These are phyloP conservation scores for Carex sylvatica DNA, from an alignment of 202 grass and related monocot genomes.

Conservation along the genomic window DNA sequence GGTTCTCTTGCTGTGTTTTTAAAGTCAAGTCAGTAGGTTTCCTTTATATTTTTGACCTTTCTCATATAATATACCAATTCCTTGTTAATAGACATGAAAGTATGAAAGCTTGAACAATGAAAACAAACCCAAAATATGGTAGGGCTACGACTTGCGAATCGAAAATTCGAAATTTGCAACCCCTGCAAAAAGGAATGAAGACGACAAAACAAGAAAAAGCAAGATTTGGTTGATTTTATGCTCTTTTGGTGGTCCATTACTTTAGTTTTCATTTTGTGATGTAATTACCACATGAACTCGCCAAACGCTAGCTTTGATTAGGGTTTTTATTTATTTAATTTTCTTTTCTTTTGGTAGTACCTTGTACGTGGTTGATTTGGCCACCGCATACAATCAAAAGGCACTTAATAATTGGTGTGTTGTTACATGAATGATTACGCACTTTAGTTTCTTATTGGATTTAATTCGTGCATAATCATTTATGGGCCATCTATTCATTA, in stretches of 20 bases:
- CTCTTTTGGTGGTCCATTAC: slow-evolving; percentile 15
- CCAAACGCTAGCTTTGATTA: not conserved
- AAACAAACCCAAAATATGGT: not conserved
- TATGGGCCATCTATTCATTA: not conserved
- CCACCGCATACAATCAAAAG: slow-evolving; percentile 10
- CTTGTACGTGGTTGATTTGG: slow-evolving; percentile 14
- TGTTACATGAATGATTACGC: not conserved
- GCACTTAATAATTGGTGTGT: slow-evolving; percentile 17
- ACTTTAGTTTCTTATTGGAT: slow-evolving; percentile 14
- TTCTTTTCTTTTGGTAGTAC: not conserved
- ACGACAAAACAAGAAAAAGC: slow-evolving; percentile 21
- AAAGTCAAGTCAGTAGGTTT: not conserved
- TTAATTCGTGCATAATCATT: slow-evolving; percentile 23
- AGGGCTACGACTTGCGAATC: too few relatives aligned
- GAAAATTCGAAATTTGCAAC: slow-evolving; percentile 5
- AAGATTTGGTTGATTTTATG: slow-evolving; percentile 31
- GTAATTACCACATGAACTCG: slow-evolving; percentile 1
- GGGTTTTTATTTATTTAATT: not conserved
- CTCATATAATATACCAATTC: not conserved
- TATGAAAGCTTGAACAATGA: not conserved
- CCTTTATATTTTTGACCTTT: not conserved
- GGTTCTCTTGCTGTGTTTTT: not conserved
- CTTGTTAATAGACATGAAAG: not conserved
- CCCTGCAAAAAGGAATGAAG: not conserved
- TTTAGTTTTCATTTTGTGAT: not conserved